Evolutionary conservation across 352 stramenopile genomes (phyloP).

Genomic region (Blastocystis hominis): DNA sequence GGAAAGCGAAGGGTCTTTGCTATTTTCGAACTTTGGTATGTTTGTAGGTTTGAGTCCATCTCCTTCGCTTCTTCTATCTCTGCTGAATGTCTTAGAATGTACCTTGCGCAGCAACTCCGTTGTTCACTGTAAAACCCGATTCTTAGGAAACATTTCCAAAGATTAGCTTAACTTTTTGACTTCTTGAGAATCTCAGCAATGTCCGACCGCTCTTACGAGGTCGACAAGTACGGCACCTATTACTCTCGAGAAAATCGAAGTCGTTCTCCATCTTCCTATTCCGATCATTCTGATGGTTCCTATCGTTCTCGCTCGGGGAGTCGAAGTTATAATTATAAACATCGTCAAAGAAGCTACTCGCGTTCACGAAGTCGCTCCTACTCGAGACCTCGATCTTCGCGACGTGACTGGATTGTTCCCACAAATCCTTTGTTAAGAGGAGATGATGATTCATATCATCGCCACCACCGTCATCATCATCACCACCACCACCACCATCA

Average conservation of each 20-base stretch:
- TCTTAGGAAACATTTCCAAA: too few species aligned
- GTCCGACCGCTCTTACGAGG: not conserved
- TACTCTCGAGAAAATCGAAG: not conserved
- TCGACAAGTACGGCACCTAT: not conserved
- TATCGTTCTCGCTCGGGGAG: not conserved
- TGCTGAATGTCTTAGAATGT: too few species aligned
- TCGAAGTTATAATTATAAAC: not conserved
- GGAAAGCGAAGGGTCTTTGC: too few species aligned
- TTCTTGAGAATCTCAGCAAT: not conserved
- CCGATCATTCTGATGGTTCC: not conserved
- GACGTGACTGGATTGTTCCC: not conserved
- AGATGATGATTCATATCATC: not conserved
- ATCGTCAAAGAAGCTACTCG: not conserved
- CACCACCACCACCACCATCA: constrained; percentile 36
- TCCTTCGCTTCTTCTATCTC: too few species aligned
- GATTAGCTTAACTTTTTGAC: too few species aligned
- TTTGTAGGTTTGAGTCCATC: too few species aligned
- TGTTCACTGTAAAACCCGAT: too few species aligned
- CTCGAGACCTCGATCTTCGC: not conserved
- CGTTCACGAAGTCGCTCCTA: constrained; percentile 4
- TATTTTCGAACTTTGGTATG: too few species aligned
- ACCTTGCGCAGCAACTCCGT: too few species aligned
- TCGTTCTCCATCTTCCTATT: not conserved
- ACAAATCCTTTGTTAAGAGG: not conserved
- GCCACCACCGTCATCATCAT: not conserved